Evolutionary conservation across 164 flowering plant genomes (phyloP).

Genomic region (Tetracentron sinense): DNA sequence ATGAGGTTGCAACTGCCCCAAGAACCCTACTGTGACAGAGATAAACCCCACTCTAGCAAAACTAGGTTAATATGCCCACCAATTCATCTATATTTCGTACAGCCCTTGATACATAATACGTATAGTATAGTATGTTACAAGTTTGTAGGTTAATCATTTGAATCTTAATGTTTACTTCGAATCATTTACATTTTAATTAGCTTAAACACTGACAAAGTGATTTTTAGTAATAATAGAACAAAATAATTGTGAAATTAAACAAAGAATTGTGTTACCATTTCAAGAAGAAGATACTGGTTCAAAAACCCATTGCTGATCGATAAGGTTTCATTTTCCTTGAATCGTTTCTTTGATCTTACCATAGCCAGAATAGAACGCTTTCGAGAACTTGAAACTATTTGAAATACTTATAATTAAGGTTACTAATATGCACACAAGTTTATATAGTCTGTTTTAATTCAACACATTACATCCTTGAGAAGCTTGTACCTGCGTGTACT

Average conservation of each 20-base stretch:
- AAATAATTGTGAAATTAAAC: too few species aligned
- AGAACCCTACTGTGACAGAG: neutral
- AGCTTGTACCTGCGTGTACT: conserved; percentile 71
- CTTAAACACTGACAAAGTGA: too few species aligned
- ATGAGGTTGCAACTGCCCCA: neutral
- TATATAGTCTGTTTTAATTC: neutral
- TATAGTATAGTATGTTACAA: too few species aligned
- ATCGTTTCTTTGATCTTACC: neutral
- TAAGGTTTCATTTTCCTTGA: neutral
- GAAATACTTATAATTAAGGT: neutral
- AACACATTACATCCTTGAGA: conserved; percentile 87
- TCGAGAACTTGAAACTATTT: neutral
- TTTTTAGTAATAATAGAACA: too few species aligned
- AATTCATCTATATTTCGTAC: neutral
- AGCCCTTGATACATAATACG: too few species aligned
- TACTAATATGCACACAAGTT: conserved; percentile 4
- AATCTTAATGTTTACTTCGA: too few species aligned
- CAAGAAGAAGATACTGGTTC: too few species aligned
- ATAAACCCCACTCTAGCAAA: conserved; percentile 1
- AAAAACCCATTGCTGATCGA: too few species aligned
- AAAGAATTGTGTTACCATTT: too few species aligned
- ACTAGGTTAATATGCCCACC: neutral
- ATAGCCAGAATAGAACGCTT: neutral
- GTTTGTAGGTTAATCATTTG: too few species aligned
- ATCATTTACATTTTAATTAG: too few species aligned